These are phyloP conservation scores for Caryopteris hybrid DNA, from an alignment of 305 asterid genomes.

Conservation along the genomic window DNA sequence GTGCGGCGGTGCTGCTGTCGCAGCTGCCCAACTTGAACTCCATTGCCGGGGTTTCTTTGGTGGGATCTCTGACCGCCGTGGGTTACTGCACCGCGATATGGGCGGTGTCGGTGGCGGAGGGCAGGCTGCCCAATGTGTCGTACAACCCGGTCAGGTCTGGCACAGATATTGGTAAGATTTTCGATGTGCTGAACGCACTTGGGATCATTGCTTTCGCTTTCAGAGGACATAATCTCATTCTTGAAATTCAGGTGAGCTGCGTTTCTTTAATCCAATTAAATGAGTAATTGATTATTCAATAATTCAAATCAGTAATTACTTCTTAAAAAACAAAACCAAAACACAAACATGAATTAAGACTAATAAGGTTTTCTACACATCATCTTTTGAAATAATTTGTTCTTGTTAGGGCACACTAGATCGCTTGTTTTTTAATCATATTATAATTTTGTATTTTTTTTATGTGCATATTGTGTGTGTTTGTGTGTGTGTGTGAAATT, in stretches of 20 bases:
- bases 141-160: constrained; percentile 44
- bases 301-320: not conserved
- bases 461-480: no score
- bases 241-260: constrained; percentile 70
- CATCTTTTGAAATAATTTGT: not conserved
- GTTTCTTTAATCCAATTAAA: not conserved
- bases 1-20: constrained; percentile 66
- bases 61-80: constrained; percentile 77
- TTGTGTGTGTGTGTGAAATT: no score
- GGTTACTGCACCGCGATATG: constrained; percentile 79
- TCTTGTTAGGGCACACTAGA: no score
- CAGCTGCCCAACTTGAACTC: constrained; percentile 93
- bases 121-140: constrained; percentile 54
- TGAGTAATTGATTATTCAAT: not conserved
- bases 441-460: no score
- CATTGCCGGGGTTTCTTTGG: constrained; percentile 75
- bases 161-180: constrained; percentile 33
- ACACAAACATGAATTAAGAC: not conserved
- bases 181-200: constrained; percentile 68
- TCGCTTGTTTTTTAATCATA: no score
- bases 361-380: not conserved
- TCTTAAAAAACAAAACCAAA: not conserved
- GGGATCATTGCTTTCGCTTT: constrained; percentile 90
- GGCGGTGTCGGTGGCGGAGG: constrained; percentile 64
- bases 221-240: constrained; percentile 87